Conservation (phyloP, 192 early-diverging fungal species). For the Physocladia obscura region DNA sequence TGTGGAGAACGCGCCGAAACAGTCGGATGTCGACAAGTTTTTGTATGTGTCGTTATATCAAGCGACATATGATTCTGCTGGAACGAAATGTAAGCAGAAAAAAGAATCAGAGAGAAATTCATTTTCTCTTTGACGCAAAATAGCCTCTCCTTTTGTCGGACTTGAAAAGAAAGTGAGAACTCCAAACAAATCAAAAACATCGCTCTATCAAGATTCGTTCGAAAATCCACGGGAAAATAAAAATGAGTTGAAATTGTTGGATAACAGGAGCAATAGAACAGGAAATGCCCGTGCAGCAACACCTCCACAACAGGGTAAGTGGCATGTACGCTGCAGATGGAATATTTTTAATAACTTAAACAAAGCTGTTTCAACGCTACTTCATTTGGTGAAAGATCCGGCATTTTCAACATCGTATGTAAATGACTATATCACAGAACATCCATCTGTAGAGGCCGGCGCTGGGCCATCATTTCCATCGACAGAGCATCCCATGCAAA, state of each 20-base stretch:
- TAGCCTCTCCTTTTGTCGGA: neutral
- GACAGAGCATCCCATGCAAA: slow-evolving; percentile 16
- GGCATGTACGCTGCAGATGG: neutral
- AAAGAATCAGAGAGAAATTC: neutral
- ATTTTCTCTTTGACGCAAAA: neutral
- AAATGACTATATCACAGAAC: slow-evolving; percentile 4
- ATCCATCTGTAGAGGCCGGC: slow-evolving; percentile 16
- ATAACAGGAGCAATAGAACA: slow-evolving; percentile 27
- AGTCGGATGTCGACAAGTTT: slow-evolving; percentile 27
- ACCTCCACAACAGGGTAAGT: neutral
- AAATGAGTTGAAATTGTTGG: slow-evolving; percentile 18
- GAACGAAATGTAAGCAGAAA: no score
- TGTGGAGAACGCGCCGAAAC: slow-evolving; percentile 4
- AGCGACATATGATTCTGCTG: slow-evolving; percentile 19
- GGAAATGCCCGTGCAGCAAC: neutral
- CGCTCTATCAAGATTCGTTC: slow-evolving; percentile 28
- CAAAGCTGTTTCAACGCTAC: slow-evolving; percentile 24
- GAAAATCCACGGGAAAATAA: neutral
- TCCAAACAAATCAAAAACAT: slow-evolving; percentile 4
- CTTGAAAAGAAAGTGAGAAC: neutral
- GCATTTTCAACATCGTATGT: slow-evolving; percentile 12
- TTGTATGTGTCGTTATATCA: slow-evolving; percentile 33
- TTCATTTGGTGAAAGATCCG: slow-evolving; percentile 18
- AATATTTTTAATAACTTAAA: neutral
- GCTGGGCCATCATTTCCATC: slow-evolving; percentile 20